Evolutionary conservation across 2,329 filamentous ascomycete genomes (phyloP), one percentile per base, ranked within the genome.

Genomic region (Metarhizium robertsii): DNA sequence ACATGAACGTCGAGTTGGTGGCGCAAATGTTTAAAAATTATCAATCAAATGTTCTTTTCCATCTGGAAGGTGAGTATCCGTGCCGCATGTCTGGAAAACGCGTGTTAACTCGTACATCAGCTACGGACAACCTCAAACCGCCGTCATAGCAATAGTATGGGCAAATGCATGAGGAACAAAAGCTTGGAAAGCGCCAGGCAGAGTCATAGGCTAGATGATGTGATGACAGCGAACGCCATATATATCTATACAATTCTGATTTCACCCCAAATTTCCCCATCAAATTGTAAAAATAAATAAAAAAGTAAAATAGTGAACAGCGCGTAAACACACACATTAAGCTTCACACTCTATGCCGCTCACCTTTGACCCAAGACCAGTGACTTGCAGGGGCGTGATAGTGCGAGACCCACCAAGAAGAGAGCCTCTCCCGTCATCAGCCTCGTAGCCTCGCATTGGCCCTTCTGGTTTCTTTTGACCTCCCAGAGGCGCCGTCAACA

Each of bases 11-110:
- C 40, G 94, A 97, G 74, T 80, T 97, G 2, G 94, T 97, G 5
- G 92, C 92, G 1, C 92, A 97, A 69, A 99, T 99, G 94, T 99
- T 97, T 79, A 96, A 97, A 76, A 99, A 97, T 73, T 99, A 99
- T 70, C 92, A 96, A 71, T 96, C 91, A 11, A 99, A 97, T 65
- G 92, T 97, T 14, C 76, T 97, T 6, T 97, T 99, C 70, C 94
- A 99, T 65, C 79, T 99, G 6, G 94, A 97, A 84, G 94, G 94
- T 95, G 77, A 61, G 69, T 25, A 25, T 5, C 29, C 18, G 18
- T 8, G 6, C 6, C 36, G 18, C 4, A 8, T 7, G 16, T 45
- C 18, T 16, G 2, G 10, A 45, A 34, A 45, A 20, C 29, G 5
- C 10, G 32, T 40, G 13, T 14, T 34, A 6, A 38, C n/a, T 20